phyloP scores from a whole-genome alignment of 202 grass and related monocot genomes.

The Musa balbisiana region DNA sequence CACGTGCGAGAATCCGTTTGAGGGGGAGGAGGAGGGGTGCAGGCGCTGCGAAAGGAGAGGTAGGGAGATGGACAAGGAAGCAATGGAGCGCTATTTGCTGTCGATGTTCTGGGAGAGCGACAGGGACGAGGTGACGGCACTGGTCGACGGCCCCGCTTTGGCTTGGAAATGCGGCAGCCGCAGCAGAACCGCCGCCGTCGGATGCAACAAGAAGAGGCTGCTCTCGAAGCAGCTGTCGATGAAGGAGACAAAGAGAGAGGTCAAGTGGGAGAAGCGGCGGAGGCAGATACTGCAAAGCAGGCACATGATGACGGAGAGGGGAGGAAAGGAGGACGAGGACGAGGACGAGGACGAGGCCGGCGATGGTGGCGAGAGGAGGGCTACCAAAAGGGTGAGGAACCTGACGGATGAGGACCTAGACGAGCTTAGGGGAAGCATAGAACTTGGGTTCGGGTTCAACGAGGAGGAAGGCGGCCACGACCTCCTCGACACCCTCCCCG shows the following conservation, averaged over 20 bases:
- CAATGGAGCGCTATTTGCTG: not conserved
- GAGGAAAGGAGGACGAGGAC: not conserved
- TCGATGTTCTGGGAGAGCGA: not conserved
- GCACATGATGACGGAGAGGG: not conserved
- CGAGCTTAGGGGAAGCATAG: slow-evolving; percentile 19
- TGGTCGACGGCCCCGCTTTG: not conserved
- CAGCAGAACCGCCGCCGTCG: too few relatives aligned
- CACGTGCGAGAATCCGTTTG: not conserved
- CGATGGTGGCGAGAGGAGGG: not conserved
- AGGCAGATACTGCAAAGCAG: not conserved
- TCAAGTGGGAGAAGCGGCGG: slow-evolving; percentile 19
- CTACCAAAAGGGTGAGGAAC: not conserved
- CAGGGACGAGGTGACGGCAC: not conserved
- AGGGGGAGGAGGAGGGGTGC: not conserved
- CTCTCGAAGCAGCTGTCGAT: slow-evolving; percentile 20
- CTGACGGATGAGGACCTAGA: slow-evolving; percentile 22
- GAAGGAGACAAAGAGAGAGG: slow-evolving; percentile 22
- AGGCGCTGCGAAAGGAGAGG: not conserved
- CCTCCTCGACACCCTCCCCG: slow-evolving; percentile 10
- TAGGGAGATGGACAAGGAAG: not conserved
- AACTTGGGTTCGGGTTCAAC: slow-evolving; percentile 13
- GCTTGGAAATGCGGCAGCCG: not conserved
- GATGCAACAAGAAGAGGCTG: not conserved
- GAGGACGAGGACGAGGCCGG: not conserved
- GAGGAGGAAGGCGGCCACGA: slow-evolving; percentile 3